A percentile compares a stretch with the other conserved stretches of the same genome.
Evolutionary conservation across 1,284 basidiomycete species (phyloP).

Genomic region (Ganoderma sinense): DNA sequence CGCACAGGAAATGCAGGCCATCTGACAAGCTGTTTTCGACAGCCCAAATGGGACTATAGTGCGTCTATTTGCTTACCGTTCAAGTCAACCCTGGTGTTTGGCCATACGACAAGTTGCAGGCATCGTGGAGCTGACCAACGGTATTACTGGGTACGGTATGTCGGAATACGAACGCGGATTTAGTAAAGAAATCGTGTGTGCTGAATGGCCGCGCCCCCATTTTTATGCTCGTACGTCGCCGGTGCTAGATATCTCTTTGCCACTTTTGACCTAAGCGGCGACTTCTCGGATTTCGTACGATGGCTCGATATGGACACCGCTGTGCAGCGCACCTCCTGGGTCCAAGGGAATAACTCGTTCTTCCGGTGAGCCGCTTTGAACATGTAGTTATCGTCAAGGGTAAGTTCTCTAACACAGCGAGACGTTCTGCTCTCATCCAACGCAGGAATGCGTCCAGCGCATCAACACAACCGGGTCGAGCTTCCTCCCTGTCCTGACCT

Average conservation of each 20-base stretch:
- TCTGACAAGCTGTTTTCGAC: conserved; percentile 64
- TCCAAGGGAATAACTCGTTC: conserved; percentile 52
- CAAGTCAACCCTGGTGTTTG: background rate
- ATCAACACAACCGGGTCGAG: conserved; percentile 45
- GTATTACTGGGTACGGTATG: conserved; percentile 67
- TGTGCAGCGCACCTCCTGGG: conserved; percentile 65
- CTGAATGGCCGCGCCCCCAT: background rate
- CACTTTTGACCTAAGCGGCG: conserved; percentile 51
- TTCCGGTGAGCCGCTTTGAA: conserved; percentile 48
- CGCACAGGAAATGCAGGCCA: conserved; percentile 57
- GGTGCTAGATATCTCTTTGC: conserved; percentile 70
- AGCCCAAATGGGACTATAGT: conserved; percentile 70
- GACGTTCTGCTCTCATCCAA: conserved; percentile 74
- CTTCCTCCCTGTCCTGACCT: conserved; percentile 51
- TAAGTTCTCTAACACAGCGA: conserved; percentile 51
- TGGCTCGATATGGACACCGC: conserved; percentile 77
- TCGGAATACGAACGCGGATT: background rate
- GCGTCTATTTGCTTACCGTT: conserved; percentile 26
- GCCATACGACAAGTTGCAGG: conserved; percentile 44
- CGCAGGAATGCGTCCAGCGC: conserved; percentile 65
- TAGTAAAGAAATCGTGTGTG: background rate
- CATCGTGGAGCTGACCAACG: conserved; percentile 58
- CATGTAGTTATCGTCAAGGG: too few relatives aligned
- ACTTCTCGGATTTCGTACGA: conserved; percentile 58
- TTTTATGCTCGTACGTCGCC: conserved; percentile 73